These are phyloP conservation scores for Arthrobotrys musiformis DNA, from an alignment of 2,329 filamentous ascomycete species.

Conservation along the genomic window DNA sequence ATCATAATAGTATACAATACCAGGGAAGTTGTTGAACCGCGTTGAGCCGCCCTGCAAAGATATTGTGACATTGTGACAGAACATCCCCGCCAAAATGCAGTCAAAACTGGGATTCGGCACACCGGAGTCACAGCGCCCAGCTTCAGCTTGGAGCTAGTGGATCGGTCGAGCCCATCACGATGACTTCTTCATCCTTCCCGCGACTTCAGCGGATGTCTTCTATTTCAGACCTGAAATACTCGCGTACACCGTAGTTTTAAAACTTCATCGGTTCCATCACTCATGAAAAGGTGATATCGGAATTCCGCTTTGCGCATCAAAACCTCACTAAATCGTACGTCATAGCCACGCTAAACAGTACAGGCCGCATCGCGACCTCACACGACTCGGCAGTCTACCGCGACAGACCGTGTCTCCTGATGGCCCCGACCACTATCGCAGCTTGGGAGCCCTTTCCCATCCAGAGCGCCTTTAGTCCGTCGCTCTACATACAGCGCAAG, in stretches of 20 bases:
- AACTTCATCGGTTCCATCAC: constrained; percentile 9
- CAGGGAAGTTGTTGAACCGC: not conserved
- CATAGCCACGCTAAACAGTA: constrained; percentile 22
- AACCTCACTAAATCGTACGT: constrained; percentile 29
- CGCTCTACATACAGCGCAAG: constrained; percentile 72
- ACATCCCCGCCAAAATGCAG: not conserved
- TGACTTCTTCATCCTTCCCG: constrained; percentile 13
- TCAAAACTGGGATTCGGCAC: constrained; percentile 22
- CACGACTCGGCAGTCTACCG: constrained; percentile 15
- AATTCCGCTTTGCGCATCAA: constrained; percentile 17
- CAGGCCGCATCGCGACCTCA: constrained; percentile 35
- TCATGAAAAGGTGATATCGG: constrained; percentile 32
- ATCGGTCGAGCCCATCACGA: constrained; percentile 14
- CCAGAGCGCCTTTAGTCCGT: constrained; percentile 63
- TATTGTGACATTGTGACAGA: no score
- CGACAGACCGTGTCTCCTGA: constrained; percentile 25
- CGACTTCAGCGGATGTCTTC: not conserved
- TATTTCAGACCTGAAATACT: not conserved
- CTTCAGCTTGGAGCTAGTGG: not conserved
- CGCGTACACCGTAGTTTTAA: not conserved
- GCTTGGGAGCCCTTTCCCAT: constrained; percentile 58
- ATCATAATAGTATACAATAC: not conserved
- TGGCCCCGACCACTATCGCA: constrained; percentile 46
- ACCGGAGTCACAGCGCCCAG: not conserved
- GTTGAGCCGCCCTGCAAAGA: constrained; percentile 49